These are phyloP conservation scores for Aspergillus carlsbadensis DNA, from an alignment of 495 filamentous ascomycete species.

Conservation along the genomic window DNA sequence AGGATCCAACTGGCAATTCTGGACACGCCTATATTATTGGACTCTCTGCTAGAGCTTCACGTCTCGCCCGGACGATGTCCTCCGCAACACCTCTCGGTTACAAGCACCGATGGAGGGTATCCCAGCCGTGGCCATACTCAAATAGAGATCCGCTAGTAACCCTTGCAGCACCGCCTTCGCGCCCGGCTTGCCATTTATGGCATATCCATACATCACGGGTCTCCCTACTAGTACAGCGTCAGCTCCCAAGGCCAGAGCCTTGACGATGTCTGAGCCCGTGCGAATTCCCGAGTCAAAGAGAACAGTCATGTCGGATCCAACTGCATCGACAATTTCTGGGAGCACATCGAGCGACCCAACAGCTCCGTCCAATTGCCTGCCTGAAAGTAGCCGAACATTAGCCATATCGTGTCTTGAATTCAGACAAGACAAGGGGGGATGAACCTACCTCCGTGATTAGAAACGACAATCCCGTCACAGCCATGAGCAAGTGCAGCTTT, in stretches of 20 bases:
- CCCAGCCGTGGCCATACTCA: constrained; percentile 56
- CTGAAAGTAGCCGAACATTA: constrained; percentile 19
- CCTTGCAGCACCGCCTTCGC: constrained; percentile 56
- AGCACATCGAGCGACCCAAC: constrained; percentile 62
- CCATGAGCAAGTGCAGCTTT: too few species aligned
- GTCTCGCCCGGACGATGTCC: constrained; percentile 29
- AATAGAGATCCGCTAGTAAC: constrained; percentile 58
- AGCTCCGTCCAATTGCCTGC: constrained; percentile 65
- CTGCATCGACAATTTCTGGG: constrained; percentile 58
- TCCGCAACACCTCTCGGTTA: constrained; percentile 47
- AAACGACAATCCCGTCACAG: too few species aligned
- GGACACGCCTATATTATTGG: too few species aligned
- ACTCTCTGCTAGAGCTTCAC: too few species aligned
- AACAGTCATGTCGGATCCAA: constrained; percentile 52
- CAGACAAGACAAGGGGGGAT: too few species aligned
- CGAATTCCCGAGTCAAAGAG: constrained; percentile 66
- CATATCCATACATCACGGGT: constrained; percentile 83
- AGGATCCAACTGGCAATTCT: too few species aligned
- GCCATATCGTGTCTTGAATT: too few species aligned
- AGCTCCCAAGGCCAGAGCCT: constrained; percentile 83
- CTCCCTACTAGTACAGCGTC: constrained; percentile 85
- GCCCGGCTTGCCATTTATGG: constrained; percentile 53
- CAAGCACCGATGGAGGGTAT: constrained; percentile 52
- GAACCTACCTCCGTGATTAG: too few species aligned
- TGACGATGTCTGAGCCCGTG: constrained; percentile 64